phyloP scores from a whole-genome alignment of 345 rosid species.

The Euclidium syriacum region DNA sequence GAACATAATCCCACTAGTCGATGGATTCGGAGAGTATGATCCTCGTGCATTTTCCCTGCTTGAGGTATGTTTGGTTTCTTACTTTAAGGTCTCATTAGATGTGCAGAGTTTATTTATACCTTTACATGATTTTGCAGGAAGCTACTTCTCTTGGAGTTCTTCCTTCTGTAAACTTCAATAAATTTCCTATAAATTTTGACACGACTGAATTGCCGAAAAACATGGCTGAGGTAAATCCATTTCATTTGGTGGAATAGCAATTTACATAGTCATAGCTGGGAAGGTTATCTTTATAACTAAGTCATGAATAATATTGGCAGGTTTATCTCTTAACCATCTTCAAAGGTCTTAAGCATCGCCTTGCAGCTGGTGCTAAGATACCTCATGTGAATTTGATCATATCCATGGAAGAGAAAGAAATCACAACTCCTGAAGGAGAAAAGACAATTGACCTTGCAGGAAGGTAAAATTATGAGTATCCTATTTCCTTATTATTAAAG shows the following conservation, averaged over 20 bases:
- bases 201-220: conserved; percentile 48
- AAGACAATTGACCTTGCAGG: conserved; percentile 63
- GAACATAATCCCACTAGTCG: conserved; percentile 61
- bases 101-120: background rate
- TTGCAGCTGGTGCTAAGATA: conserved; percentile 87
- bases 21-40: conserved; percentile 95
- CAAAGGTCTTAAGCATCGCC: conserved; percentile 87
- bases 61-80: conserved; percentile 49
- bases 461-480: conserved; percentile 41
- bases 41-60: conserved; percentile 87
- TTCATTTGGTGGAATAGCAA: background rate
- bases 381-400: conserved; percentile 65
- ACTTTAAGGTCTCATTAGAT: conserved; percentile 2
- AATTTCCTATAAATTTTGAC: conserved; percentile 55
- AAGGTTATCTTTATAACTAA: background rate
- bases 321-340: conserved; percentile 78
- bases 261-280: background rate
- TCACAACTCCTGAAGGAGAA: conserved; percentile 46
- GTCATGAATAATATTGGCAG: conserved; percentile 39
- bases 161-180: conserved; percentile 58
- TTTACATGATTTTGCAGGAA: conserved; percentile 43
- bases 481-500: background rate
- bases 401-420: conserved; percentile 48
- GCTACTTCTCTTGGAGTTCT: conserved; percentile 75
- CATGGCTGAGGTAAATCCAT: conserved; percentile 52